Percentiles rank a stretch among this genome's conserved stretches.
Conservation (phyloP, 108 stramenopile genomes). For the Aurantiochytrium sp. region DNA sequence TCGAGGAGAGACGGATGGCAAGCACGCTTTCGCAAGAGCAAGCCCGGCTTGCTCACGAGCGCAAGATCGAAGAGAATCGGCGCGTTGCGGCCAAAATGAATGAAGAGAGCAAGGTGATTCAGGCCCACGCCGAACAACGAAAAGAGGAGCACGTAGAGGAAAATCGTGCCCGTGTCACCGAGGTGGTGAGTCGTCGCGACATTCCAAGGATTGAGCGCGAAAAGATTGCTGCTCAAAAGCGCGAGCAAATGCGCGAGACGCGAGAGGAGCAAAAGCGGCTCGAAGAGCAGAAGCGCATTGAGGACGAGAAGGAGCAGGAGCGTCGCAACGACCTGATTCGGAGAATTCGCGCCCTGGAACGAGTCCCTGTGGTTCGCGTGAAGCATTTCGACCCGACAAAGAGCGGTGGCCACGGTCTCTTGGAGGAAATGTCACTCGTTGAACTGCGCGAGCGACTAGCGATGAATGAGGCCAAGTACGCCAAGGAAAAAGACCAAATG, state of each 20-base stretch:
- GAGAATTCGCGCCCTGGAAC: constrained; percentile 32
- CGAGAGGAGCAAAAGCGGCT: constrained; percentile 26
- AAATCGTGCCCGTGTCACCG: constrained; percentile 37
- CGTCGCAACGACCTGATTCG: constrained; percentile 25
- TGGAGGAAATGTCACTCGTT: constrained; percentile 55
- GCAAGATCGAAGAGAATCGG: constrained; percentile 23
- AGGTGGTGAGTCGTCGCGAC: constrained; percentile 32
- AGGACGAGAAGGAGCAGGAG: constrained; percentile 20
- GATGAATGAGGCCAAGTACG: neutral
- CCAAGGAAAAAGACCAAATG: constrained; percentile 10
- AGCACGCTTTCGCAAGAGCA: constrained; percentile 15
- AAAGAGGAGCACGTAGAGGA: constrained; percentile 27
- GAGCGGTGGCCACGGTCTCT: constrained; percentile 40
- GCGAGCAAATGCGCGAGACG: constrained; percentile 20
- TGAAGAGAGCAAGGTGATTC: constrained; percentile 27
- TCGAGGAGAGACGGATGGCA: constrained; percentile 19
- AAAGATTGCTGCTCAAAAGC: neutral
- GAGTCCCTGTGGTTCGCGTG: constrained; percentile 37
- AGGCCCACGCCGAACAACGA: constrained; percentile 32
- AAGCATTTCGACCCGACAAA: constrained; percentile 57
- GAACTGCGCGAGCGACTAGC: constrained; percentile 46
- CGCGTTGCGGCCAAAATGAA: constrained; percentile 17
- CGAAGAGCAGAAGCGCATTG: neutral
- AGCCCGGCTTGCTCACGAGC: constrained; percentile 13
- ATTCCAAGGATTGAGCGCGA: constrained; percentile 45